Conservation (phyloP, 1,284 basidiomycete species). For the Trametes hirsuta region DNA sequence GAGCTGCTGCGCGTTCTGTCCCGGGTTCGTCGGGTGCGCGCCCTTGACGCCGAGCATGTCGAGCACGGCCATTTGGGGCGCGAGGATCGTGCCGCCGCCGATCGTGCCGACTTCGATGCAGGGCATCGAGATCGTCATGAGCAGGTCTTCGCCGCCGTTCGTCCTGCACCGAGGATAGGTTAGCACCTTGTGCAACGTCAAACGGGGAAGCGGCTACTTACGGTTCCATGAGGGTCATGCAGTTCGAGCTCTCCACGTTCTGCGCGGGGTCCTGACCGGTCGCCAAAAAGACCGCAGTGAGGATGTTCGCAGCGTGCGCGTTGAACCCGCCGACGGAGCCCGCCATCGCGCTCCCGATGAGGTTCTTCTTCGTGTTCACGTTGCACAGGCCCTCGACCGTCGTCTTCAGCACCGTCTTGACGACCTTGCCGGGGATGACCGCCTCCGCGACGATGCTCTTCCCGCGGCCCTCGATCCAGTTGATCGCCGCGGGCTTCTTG, state of each 20-base stretch:
- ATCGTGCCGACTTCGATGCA: constrained; percentile 97
- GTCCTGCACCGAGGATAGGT: constrained; percentile 48
- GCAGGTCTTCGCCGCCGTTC: constrained; percentile 89
- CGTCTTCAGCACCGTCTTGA: constrained; percentile 94
- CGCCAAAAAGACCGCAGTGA: constrained; percentile 95
- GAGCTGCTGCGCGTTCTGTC: constrained; percentile 85
- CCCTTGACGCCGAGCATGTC: constrained; percentile 92
- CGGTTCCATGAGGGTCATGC: constrained; percentile 99
- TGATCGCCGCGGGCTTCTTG: constrained; percentile 99
- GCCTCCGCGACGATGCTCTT: constrained; percentile 99
- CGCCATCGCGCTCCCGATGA: constrained; percentile 98
- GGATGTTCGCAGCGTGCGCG: constrained; percentile 97
- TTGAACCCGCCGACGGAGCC: constrained; percentile 98
- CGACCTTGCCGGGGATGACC: constrained; percentile 86
- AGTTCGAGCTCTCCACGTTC: constrained; percentile 98
- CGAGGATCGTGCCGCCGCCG: constrained; percentile 92
- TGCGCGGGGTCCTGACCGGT: constrained; percentile 99
- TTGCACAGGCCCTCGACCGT: constrained; percentile 91
- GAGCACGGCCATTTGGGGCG: constrained; percentile 87
- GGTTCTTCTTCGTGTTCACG: constrained; percentile 97
- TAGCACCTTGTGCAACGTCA: neutral
- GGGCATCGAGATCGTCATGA: constrained; percentile 94
- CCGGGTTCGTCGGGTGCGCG: constrained; percentile 82
- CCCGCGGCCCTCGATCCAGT: constrained; percentile 99
- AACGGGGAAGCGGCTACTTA: constrained; percentile 48